Evolutionary conservation across 768 basidiomycete species (phyloP), one percentile per base, ranked within the genome.

Genomic region (Naganishia kalamii): DNA sequence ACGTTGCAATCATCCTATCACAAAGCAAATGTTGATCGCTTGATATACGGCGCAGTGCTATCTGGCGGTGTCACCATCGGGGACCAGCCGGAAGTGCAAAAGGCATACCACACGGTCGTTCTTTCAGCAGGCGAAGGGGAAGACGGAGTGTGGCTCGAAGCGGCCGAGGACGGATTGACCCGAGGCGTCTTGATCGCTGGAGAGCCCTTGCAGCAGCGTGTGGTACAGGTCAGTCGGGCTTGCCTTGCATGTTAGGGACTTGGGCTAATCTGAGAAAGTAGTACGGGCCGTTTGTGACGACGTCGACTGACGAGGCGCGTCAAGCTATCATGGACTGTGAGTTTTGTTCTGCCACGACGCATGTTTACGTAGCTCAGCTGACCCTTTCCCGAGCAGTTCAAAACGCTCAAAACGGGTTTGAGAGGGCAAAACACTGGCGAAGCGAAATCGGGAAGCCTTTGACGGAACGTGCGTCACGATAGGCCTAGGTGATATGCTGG

Each of bases 121-220:
- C 81, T 96, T 23, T 88, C 91, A 6, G 77, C 83, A 12, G 77
- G 82, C 12, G 57, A 75, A 1, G 80, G 80, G 1, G 83, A 92
- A 75, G 84, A 82, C 0, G 93, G 94, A 0, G 86, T 91, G 11
- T 76, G 80, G 23, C 75, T 97, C 61, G 66, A 63, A 21, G 30
- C 27, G 7, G 84, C 86, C 2, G 77, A 72, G 3, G 82, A 83
- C 51, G 83, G 85, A 49, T 81, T 83, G 54, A 88, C 92, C 0
- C 85, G 92, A 60, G 82, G 91, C 49, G 82, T 93, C 23, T 74
- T 98, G 72, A 82, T 88, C 67, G 86, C 92, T 4, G 93, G 89
- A 19, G 88, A 92, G 78, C 91, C 92, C 15, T 82, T 97, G 4
- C 85, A 92, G 67, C 92, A 97, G 76, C 83, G 85, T 0, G 89